Evolutionary conservation across 495 filamentous ascomycete species (phyloP), one percentile per base, ranked within the genome.

Genomic region (Durotheca rogersii): DNA sequence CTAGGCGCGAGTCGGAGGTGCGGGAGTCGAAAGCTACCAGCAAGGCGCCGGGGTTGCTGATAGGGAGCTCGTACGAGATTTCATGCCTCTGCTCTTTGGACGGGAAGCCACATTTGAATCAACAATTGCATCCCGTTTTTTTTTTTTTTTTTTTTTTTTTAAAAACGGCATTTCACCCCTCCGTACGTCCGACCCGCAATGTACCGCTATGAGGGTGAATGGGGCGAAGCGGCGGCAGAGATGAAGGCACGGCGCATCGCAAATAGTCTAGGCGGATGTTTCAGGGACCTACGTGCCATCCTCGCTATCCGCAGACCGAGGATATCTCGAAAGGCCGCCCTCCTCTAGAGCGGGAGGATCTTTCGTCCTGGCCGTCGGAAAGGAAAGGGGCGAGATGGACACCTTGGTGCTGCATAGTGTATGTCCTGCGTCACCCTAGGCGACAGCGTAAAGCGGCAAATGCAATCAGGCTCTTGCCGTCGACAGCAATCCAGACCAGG

Each of bases 21-120:
- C 55, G 50, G 45, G 30, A 52, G 49, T 58, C 43, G 29, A 52
- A 50, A 50, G 23, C 12, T 30, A 53, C 56, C 53, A 58, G 46
- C 56, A 58, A 39, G 39, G 33, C 23, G 10, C 32, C 38, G 25
- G 36, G 20, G 41, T 19, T 37, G 23, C 33, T 27, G 31, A 25
- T 41, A 41, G 36, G 20, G 40, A 11, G 15, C 29, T 36, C 20
- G 31, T 46, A 32, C 43, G 39, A 39, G 33, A 49, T 23, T 49
- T 27, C 43, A 37, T 31, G 15, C 30, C 34, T 50, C 40, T 44
- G 49, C 53, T 58, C 49, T 58, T 50, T 35, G 40, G 41, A 20
- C 44, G 49, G 49, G 41, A 58, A 46, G 45, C 49, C 35, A 37
- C 56, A 40, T 53, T n/a, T n/a, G 23, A 53, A 52, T 48, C 48